These are phyloP conservation scores for Saccharomycopsis guyanensis DNA, from an alignment of 805 yeast genomes.

Conservation along the genomic window DNA sequence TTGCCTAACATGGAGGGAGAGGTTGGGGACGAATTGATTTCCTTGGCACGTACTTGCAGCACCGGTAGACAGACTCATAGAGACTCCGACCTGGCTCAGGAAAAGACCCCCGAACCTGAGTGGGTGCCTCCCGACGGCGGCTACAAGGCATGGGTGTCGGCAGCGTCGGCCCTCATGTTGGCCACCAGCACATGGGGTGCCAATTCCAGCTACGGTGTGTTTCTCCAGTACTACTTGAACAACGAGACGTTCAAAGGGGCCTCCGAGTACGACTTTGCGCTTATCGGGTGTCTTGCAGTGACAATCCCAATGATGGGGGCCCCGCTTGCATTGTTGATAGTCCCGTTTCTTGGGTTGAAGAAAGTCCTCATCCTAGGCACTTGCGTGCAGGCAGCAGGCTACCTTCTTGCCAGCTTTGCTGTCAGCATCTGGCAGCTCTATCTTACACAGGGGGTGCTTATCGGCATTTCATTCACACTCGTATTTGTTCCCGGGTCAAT, in stretches of 20 bases:
- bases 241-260: slow-evolving; percentile 41
- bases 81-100: slow-evolving; percentile 12
- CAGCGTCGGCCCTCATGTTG: slow-evolving; percentile 28
- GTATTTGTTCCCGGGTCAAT: slow-evolving; percentile 52
- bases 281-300: slow-evolving; percentile 47
- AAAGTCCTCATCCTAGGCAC: slow-evolving; percentile 43
- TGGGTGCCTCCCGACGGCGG: slow-evolving; percentile 38
- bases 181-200: slow-evolving; percentile 46
- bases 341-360: slow-evolving; percentile 44
- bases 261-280: slow-evolving; percentile 42
- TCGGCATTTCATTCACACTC: slow-evolving; percentile 45
- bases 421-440: slow-evolving; percentile 57
- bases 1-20: slow-evolving; percentile 7
- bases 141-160: slow-evolving; percentile 42
- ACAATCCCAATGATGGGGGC: slow-evolving; percentile 52
- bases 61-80: neutral
- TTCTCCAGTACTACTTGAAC: slow-evolving; percentile 39
- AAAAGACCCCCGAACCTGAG: slow-evolving; percentile 31
- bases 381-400: slow-evolving; percentile 43
- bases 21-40: neutral
- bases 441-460: slow-evolving; percentile 59
- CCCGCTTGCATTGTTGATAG: slow-evolving; percentile 45
- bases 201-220: slow-evolving; percentile 48
- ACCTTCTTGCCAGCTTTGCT: slow-evolving; percentile 53
- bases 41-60: neutral